These are phyloP conservation scores for Entomortierella chlamydospora DNA, from an alignment of 192 early-diverging fungal genomes.

Conservation along the genomic window DNA sequence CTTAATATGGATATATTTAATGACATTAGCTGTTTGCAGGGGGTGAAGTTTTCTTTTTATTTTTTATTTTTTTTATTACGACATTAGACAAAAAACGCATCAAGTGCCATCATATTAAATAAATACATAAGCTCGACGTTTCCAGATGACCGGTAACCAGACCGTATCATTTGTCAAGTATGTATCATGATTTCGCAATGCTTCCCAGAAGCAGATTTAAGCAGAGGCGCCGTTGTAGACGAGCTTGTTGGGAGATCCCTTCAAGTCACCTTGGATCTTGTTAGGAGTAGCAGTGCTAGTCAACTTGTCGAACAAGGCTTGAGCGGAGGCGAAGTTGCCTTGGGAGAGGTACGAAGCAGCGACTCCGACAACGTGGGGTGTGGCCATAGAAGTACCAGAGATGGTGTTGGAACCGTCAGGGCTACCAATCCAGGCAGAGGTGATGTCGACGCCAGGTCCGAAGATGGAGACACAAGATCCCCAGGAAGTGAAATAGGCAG, in stretches of 20 bases:
- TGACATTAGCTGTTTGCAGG: too few relatives aligned
- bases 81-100: too few relatives aligned
- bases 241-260: constrained; percentile 34
- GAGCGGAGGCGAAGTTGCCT: constrained; percentile 12
- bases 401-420: constrained; percentile 35
- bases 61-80: too few relatives aligned
- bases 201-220: too few relatives aligned
- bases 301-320: constrained; percentile 32
- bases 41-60: too few relatives aligned
- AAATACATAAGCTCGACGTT: too few relatives aligned
- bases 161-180: too few relatives aligned
- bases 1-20: too few relatives aligned
- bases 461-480: constrained; percentile 72
- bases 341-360: constrained; percentile 60
- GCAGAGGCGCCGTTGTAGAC: constrained; percentile 25
- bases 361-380: constrained; percentile 68
- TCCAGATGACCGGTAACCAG: too few relatives aligned
- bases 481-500: constrained; percentile 62
- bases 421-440: constrained; percentile 51
- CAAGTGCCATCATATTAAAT: too few relatives aligned
- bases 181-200: too few relatives aligned
- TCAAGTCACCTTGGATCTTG: constrained; percentile 22
- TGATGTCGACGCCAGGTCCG: constrained; percentile 69
- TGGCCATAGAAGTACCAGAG: constrained; percentile 72
- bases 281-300: background rate